Percentiles rank a stretch among this genome's conserved stretches.
Evolutionary conservation across 2,329 filamentous ascomycete species (phyloP).

Genomic region (Microcera coccophila): DNA sequence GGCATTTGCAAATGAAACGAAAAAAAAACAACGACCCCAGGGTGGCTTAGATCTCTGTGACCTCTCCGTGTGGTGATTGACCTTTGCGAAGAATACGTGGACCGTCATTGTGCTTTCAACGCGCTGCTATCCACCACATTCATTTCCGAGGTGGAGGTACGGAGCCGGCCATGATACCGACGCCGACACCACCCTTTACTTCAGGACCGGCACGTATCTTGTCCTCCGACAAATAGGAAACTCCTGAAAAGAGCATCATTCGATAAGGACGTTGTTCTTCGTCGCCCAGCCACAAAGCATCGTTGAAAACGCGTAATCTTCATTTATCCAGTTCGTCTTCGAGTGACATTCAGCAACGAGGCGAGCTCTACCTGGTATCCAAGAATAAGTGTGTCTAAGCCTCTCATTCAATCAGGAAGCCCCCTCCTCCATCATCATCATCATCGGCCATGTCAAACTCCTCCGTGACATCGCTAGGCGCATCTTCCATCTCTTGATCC

Average conservation of each 20-base stretch:
- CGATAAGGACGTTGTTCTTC: background rate
- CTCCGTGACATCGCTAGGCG: constrained; percentile 39
- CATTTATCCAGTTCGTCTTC: background rate
- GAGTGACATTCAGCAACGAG: background rate
- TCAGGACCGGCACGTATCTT: too few species aligned
- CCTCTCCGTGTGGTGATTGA: too few species aligned
- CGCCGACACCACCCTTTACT: too few species aligned
- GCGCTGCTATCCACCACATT: too few species aligned
- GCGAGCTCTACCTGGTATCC: background rate
- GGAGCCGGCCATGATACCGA: too few species aligned
- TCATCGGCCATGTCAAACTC: constrained; percentile 43
- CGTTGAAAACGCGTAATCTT: background rate
- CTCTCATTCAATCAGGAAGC: constrained; percentile 39
- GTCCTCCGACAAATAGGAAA: too few species aligned
- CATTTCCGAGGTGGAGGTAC: too few species aligned
- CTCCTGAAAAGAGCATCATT: background rate
- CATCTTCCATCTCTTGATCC: constrained; percentile 34
- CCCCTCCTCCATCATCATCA: constrained; percentile 43
- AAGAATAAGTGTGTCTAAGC: background rate
- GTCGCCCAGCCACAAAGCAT: background rate
- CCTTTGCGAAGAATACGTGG: too few species aligned
- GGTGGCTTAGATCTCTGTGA: too few species aligned
- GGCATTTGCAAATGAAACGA: too few species aligned
- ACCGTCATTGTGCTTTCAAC: too few species aligned
- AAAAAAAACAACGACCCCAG: too few species aligned